Percentiles rank a stretch among this genome's conserved stretches.
Evolutionary conservation across 164 flowering plant genomes (phyloP).

Genomic region (Pachysandra terminalis): DNA sequence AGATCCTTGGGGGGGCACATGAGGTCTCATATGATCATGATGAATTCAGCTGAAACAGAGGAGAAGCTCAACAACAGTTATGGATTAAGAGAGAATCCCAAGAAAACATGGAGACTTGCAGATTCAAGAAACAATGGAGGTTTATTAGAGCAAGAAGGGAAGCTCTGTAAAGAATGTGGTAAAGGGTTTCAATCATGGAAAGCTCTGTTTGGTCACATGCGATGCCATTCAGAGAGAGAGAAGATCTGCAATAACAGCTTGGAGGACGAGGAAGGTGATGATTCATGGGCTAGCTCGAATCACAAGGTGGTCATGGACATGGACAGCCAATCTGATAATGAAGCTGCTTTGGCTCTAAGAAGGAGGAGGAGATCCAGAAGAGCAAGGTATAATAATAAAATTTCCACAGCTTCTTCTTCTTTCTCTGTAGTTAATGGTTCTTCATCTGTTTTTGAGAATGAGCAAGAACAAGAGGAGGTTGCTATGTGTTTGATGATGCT

Average conservation of each 20-base stretch:
- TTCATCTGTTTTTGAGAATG: constrained; percentile 54
- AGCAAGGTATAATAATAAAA: constrained; percentile 30
- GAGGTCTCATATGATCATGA: constrained; percentile 80
- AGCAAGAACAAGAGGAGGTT: constrained; percentile 71
- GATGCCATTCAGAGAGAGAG: constrained; percentile 60
- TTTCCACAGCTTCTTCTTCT: constrained; percentile 24
- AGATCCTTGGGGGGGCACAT: constrained; percentile 95
- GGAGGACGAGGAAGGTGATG: no score
- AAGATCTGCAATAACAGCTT: constrained; percentile 14
- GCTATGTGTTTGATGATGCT: constrained; percentile 85
- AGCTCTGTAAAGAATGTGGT: constrained; percentile 72
- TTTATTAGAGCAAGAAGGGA: constrained; percentile 22
- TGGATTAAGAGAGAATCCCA: constrained; percentile 72
- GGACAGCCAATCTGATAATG: constrained; percentile 60
- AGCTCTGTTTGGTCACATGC: constrained; percentile 88
- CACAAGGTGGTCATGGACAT: constrained; percentile 37
- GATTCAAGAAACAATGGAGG: constrained; percentile 27
- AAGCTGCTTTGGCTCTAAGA: constrained; percentile 33
- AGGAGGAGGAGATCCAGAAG: constrained; percentile 38
- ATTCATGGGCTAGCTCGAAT: constrained; percentile 31
- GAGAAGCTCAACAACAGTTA: constrained; percentile 33
- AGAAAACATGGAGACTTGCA: constrained; percentile 56
- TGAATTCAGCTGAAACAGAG: constrained; percentile 29
- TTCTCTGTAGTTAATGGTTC: constrained; percentile 33
- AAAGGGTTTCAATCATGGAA: constrained; percentile 69